These are phyloP conservation scores for Fusarium praegraminearum DNA, from an alignment of 2,329 filamentous ascomycete genomes.

Conservation along the genomic window DNA sequence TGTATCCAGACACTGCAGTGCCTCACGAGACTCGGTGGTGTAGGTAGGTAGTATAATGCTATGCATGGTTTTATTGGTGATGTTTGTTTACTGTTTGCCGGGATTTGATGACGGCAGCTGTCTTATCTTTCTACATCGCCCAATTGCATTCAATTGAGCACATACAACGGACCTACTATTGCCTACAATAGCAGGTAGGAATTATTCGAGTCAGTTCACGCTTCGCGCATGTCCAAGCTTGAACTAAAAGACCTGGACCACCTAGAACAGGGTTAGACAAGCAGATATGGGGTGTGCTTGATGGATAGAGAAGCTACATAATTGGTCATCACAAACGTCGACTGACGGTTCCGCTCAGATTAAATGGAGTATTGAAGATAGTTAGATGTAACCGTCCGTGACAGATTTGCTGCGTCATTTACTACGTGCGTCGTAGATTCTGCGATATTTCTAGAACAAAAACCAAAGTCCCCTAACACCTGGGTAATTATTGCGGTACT, in stretches of 20 bases:
- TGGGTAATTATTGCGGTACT: not conserved
- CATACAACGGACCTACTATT: not conserved
- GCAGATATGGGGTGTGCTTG: constrained; percentile 13
- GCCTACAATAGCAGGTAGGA: not conserved
- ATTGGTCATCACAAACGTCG: constrained; percentile 22
- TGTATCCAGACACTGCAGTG: not conserved
- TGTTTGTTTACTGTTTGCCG: not conserved
- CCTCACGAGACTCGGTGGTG: not conserved
- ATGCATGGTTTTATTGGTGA: not conserved
- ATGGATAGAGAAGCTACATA: constrained; percentile 6
- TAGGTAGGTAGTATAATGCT: not conserved
- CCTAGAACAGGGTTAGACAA: constrained; percentile 25
- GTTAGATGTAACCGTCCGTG: constrained; percentile 9
- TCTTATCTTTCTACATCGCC: not conserved
- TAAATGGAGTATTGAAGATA: constrained; percentile 12
- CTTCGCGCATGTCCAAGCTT: constrained; percentile 14
- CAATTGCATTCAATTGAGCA: not conserved
- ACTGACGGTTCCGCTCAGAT: constrained; percentile 30
- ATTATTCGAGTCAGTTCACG: constrained; percentile 24
- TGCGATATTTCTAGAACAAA: constrained; percentile 24
- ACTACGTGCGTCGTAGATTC: not conserved
- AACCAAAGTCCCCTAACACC: not conserved
- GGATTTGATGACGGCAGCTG: not conserved
- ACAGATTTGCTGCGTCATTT: constrained; percentile 30
- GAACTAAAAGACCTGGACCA: constrained; percentile 12